Evolutionary conservation across 108 stramenopile species (phyloP).

Genomic region (Seminavis robusta): DNA sequence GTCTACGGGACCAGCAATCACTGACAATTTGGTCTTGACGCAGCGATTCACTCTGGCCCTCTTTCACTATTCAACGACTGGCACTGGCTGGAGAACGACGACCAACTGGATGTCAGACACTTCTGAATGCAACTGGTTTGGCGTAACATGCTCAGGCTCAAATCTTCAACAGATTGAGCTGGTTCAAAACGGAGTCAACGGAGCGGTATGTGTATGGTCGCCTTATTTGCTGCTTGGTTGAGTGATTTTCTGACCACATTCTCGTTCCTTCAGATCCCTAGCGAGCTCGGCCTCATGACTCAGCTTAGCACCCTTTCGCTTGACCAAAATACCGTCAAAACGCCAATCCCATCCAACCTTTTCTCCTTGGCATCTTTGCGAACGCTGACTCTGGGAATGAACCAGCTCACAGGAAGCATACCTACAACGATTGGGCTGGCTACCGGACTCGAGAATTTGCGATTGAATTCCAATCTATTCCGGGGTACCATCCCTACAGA

Average conservation of each 20-base stretch:
- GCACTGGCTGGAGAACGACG: slow-evolving; percentile 44
- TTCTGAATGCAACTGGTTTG: slow-evolving; percentile 51
- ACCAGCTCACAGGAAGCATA: slow-evolving; percentile 52
- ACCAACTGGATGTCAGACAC: slow-evolving; percentile 34
- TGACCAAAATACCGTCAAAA: slow-evolving; percentile 50
- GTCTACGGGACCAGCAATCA: slow-evolving; percentile 34
- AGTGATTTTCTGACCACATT: no score
- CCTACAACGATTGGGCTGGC: slow-evolving; percentile 43
- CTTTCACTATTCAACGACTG: slow-evolving; percentile 28
- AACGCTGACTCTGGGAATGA: slow-evolving; percentile 42
- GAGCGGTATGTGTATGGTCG: slow-evolving; percentile 30
- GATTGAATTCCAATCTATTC: slow-evolving; percentile 44
- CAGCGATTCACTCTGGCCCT: slow-evolving; percentile 36
- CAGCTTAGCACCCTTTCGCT: slow-evolving; percentile 34
- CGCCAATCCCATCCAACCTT: slow-evolving; percentile 65
- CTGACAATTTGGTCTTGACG: slow-evolving; percentile 34
- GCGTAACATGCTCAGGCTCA: no score
- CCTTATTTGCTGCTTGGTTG: slow-evolving; percentile 30
- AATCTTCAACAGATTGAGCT: no score
- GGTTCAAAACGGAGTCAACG: no score
- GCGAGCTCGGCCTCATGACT: slow-evolving; percentile 37
- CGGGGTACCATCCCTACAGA: slow-evolving; percentile 42
- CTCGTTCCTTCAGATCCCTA: slow-evolving; percentile 46
- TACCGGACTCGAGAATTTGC: slow-evolving; percentile 34
- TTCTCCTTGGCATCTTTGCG: no score